Conservation (phyloP, 75 land plant species). For the Gnetum montanum region DNA sequence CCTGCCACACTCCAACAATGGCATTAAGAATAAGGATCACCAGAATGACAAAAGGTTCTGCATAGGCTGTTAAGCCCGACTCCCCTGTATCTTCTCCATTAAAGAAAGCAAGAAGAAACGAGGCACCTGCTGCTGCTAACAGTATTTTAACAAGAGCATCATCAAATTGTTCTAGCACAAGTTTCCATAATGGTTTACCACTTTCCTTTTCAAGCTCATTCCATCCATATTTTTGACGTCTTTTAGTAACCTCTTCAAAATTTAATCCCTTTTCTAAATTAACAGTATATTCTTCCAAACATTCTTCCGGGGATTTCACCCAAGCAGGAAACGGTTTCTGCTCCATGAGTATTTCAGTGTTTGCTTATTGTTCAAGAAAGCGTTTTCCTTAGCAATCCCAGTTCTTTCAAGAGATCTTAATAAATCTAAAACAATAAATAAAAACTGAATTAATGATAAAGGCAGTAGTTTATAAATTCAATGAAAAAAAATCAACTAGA, state of each 20-base stretch:
- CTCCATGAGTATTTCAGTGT: constrained; percentile 39
- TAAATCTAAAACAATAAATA: too few relatives aligned
- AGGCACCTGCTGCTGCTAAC: constrained; percentile 58
- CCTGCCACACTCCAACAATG: constrained; percentile 88
- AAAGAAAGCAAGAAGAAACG: constrained; percentile 52
- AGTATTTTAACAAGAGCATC: constrained; percentile 79
- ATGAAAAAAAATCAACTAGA: too few relatives aligned
- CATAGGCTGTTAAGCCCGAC: constrained; percentile 51
- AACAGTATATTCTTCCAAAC: constrained; percentile 48
- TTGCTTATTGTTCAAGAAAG: too few relatives aligned
- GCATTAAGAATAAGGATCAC: constrained; percentile 71
- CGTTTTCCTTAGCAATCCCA: too few relatives aligned
- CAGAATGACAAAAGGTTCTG: constrained; percentile 77
- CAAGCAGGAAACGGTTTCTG: constrained; percentile 59
- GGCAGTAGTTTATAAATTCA: too few relatives aligned
- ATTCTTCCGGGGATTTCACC: constrained; percentile 59
- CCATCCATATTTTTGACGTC: constrained; percentile 47
- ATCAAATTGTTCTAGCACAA: constrained; percentile 78
- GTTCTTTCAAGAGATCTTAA: too few relatives aligned
- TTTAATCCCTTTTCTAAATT: constrained; percentile 43
- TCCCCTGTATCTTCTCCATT: constrained; percentile 32
- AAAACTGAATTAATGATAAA: too few relatives aligned
- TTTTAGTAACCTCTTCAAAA: constrained; percentile 31
- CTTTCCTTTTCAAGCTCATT: constrained; percentile 68
- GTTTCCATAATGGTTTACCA: constrained; percentile 62